Evolutionary conservation across 2,329 filamentous ascomycete genomes (phyloP).

Genomic region (Fusarium phyllophilum): DNA sequence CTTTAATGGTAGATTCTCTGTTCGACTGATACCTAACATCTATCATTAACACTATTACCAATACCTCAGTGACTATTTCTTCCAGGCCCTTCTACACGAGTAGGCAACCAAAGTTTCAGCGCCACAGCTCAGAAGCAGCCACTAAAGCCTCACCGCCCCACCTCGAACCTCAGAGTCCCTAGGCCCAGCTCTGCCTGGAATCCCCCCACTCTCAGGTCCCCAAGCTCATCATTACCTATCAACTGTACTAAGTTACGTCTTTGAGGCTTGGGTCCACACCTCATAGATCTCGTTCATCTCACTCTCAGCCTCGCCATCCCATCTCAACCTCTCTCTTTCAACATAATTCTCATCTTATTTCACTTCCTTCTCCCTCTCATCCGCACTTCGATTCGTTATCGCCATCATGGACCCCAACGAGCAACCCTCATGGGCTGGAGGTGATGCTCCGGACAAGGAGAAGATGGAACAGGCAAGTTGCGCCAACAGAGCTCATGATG

Average conservation of each 20-base stretch:
- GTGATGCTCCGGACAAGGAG: constrained; percentile 66
- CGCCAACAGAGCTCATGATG: constrained; percentile 27
- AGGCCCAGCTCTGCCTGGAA: constrained; percentile 9
- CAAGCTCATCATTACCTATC: constrained; percentile 24
- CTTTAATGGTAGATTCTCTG: neutral
- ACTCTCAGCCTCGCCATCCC: constrained; percentile 32
- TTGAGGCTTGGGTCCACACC: constrained; percentile 36
- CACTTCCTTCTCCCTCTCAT: neutral
- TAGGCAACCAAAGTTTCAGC: constrained; percentile 18
- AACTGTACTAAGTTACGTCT: constrained; percentile 5
- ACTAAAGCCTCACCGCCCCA: constrained; percentile 43
- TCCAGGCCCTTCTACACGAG: constrained; percentile 26
- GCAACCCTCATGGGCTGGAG: constrained; percentile 52
- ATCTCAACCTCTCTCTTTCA: constrained; percentile 1
- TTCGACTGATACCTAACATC: neutral
- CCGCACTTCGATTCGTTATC: neutral
- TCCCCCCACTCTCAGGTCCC: constrained; percentile 33
- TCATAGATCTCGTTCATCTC: constrained; percentile 24
- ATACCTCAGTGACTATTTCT: neutral
- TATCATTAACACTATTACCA: neutral
- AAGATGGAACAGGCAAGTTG: constrained; percentile 66
- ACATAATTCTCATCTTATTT: constrained; percentile 4
- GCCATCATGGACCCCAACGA: constrained; percentile 59
- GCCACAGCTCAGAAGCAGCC: constrained; percentile 33
- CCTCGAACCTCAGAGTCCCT: constrained; percentile 1